phyloP scores from a whole-genome alignment of 495 filamentous ascomycete genomes.

The Penicillium psychrofluorescens region DNA sequence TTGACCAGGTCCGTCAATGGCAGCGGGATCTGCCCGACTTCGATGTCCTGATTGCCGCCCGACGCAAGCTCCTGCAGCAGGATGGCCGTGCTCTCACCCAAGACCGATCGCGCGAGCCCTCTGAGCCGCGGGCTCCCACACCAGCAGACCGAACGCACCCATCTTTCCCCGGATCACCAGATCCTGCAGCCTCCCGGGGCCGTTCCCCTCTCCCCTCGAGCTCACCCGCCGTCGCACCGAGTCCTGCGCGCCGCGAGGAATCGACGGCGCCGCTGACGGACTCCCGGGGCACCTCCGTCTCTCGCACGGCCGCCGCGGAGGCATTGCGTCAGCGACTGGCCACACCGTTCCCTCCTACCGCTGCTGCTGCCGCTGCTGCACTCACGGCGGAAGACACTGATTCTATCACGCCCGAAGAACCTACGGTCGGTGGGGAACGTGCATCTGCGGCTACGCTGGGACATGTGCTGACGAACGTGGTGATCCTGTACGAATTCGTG shows the following conservation, averaged over 20 bases:
- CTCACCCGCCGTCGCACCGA: slow-evolving; percentile 7
- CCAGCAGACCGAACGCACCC: slow-evolving; percentile 36
- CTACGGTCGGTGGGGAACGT: neutral
- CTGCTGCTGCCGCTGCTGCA: slow-evolving; percentile 13
- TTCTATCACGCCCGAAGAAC: slow-evolving; percentile 16
- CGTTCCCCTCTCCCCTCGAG: slow-evolving; percentile 11
- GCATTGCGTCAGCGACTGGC: slow-evolving; percentile 31
- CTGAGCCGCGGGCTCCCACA: slow-evolving; percentile 12
- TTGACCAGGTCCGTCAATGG: slow-evolving; percentile 57
- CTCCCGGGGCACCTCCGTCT: slow-evolving; percentile 23
- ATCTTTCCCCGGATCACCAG: slow-evolving; percentile 53
- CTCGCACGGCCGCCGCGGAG: slow-evolving; percentile 22
- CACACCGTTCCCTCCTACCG: slow-evolving; percentile 24
- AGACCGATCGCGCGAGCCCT: slow-evolving; percentile 12
- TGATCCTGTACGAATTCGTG: slow-evolving; percentile 66
- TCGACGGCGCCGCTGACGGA: slow-evolving; percentile 11
- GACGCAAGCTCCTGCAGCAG: slow-evolving; percentile 43
- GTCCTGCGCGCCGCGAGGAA: slow-evolving; percentile 15
- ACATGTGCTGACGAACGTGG: slow-evolving; percentile 70
- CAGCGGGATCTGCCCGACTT: slow-evolving; percentile 66
- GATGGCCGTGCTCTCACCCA: slow-evolving; percentile 17
- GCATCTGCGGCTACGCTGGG: slow-evolving; percentile 53
- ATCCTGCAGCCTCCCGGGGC: slow-evolving; percentile 29
- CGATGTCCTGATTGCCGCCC: slow-evolving; percentile 66
- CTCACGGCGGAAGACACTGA: no score